Evolutionary conservation across 495 filamentous ascomycete species (phyloP), one percentile per base, ranked within the genome.

Genomic region (Aspergillus sparsus): DNA sequence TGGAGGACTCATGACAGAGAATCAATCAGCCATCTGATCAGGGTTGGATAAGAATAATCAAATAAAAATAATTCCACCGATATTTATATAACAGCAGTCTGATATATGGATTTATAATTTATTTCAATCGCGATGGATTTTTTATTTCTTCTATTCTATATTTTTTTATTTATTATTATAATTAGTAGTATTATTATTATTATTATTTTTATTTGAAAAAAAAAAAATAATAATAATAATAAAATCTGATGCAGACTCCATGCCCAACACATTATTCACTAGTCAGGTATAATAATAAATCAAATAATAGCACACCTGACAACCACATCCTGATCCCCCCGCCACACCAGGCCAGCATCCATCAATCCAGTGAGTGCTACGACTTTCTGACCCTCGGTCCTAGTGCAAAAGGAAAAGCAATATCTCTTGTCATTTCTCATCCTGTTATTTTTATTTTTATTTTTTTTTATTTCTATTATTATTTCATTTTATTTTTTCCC

Each of bases 331-430:
- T 60, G 39, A 34, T 57, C 51, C 60, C 63, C 63, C 65, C 65
- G 62, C 65, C 65, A 67, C 65, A 62, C 65, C 61, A 64, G 53
- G 42, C 61, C 61, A 55, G 61, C 50, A 53, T 57, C 55, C 44
- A 47, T 47, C 57, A 49, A 42, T 37, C 45, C 45, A 50, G 33
- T 58, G 46, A 15, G 27, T 63, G n/a, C 32, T 52, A 16, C 42
- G 31, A 27, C 61, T 54, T 55, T 55, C 52, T 63, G 36, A 60
- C 58, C 58, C 55, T 61, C 37, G 42, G 58, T 49, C 57, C 57
- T 63, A 60, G 59, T 60, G 60, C 55, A 41, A 32, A 63, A 61
- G 55, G 44, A 49, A 54, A 42, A 49, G 27, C 33, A 46, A 13
- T 49, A 63, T 66, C 56, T 60, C 60, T 66, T 53, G 62, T 68